Evolutionary conservation across 2,329 filamentous ascomycete genomes (phyloP), one percentile per base, ranked within the genome.

Genomic region (Aspergillus vadensis): DNA sequence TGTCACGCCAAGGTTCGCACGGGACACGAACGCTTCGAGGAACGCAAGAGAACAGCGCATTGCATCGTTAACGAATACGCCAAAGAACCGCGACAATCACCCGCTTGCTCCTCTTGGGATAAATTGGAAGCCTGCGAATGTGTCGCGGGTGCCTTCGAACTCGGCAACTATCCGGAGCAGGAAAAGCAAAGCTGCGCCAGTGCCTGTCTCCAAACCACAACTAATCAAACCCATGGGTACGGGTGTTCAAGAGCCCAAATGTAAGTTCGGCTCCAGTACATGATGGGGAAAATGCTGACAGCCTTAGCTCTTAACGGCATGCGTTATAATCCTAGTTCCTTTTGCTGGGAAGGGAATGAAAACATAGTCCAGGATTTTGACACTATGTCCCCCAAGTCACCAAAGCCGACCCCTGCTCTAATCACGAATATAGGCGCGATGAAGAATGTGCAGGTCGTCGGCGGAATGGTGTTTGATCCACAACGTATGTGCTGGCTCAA

Each of bases 391-490:
- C 68, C 74, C 25, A 74, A 70, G 60, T 76, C 76, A 32, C 80
- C 80, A 30, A 81, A 79, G 66, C 76, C 75, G 44, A 72, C 80
- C 61, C 75, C 77, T 36, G 92, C 94, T 5, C 84, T 99, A 17
- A 99, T 99, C 70, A 92, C 92, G 51, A 95, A 97, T 66, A 91
- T 97, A 66, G 91, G 90, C 57, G 85, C 88, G 4, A 88, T 89
- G 63, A 91, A 94, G 71, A 93, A 92, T 63, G 90, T 97, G 14
- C 93, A 97, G 77, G 90, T 97, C 38, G 92, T 97, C 60, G 91
- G 92, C n/a, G 92, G 92, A 67, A 99, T 99, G 95, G 90, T 98
- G 9, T 99, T 98, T 74, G 95, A 99, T 72, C 95, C 95, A 3
- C 89, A 92, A 64, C 91, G 91, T 69, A 98, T 99, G 94, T 96